Percentiles rank a stretch among this genome's conserved stretches.
Conservation (phyloP, 2,329 filamentous ascomycete genomes). For the Scytalidium lignicola region DNA sequence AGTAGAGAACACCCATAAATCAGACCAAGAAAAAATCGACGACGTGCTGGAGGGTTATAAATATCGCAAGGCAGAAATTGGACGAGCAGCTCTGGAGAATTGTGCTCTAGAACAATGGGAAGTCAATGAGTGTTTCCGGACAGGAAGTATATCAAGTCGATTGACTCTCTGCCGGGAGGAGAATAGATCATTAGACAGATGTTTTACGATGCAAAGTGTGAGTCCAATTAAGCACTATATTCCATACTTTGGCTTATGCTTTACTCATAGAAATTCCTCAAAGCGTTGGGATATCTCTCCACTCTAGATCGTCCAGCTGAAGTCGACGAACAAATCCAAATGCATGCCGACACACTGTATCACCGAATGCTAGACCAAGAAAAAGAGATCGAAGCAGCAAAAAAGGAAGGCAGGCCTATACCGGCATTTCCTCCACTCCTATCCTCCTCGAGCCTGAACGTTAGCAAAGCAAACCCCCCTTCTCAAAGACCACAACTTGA, state of each 20-base stretch:
- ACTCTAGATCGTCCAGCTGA: constrained; percentile 58
- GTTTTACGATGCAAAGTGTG: constrained; percentile 83
- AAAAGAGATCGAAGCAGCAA: constrained; percentile 63
- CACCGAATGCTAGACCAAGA: constrained; percentile 84
- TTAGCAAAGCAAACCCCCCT: not conserved
- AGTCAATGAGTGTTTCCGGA: constrained; percentile 75
- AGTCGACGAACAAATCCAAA: constrained; percentile 83
- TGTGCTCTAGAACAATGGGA: constrained; percentile 83
- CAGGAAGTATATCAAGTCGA: constrained; percentile 61
- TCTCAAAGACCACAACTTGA: not conserved
- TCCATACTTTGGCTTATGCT: constrained; percentile 1
- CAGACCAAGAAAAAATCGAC: constrained; percentile 73
- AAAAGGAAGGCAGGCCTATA: constrained; percentile 51
- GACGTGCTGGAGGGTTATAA: constrained; percentile 82
- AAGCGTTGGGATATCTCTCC: constrained; percentile 81
- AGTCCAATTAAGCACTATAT: constrained; percentile 20
- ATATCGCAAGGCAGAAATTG: constrained; percentile 71
- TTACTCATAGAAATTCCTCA: constrained; percentile 80
- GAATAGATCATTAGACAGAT: constrained; percentile 74
- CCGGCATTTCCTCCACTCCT: constrained; percentile 58
- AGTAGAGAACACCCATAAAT: constrained; percentile 64
- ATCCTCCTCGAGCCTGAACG: constrained; percentile 9
- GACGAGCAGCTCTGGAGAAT: constrained; percentile 82
- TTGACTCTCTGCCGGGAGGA: constrained; percentile 78
- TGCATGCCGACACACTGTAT: constrained; percentile 90